Evolutionary conservation across 2,329 filamentous ascomycete species (phyloP), one percentile per base, ranked within the genome.

Genomic region (Neophaeococcomyces mojaviensis): DNA sequence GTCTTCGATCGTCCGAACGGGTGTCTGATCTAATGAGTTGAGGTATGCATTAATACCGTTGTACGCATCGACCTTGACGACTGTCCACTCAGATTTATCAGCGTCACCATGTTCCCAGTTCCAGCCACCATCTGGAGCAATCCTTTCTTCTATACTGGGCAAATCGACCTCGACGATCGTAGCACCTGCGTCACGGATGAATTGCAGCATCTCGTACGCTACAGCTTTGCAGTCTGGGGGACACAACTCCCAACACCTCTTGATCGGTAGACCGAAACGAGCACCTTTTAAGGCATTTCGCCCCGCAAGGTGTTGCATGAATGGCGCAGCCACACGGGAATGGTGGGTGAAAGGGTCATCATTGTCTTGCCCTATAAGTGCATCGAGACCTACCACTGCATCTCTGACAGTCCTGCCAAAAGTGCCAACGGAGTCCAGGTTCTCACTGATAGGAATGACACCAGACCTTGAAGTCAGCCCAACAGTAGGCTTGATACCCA

Each of bases 191-290:
- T 55, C 49, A 45, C 62, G 39, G 18, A 73, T 61, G 8, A 66
- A 46, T 0, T 60, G 49, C n/a, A 72, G 55, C 9, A 58, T 8
- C 58, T 47, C 10, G 10, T 65, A 55, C 3, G 72, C 62, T 1
- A 61, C 60, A 0, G 52, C 39, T 40, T 63, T 59, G 42, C 71
- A 66, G 13, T 66, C 64, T 12, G 50, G 44, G 32, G 67, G 63
- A 0, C 69, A 66, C 32, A 64, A 59, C 0, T 64, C 39, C 70
- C 69, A 73, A 55, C 73, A 72, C 46, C 62, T 65, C 22, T 62
- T 55, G 64, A 68, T 70, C 0, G 71, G 51, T 6, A 55, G 39
- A 6, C 53, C 53, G 37, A 55, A 55, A n/a, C 28, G 47, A 28
- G 53, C 51, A 1, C 53, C 51, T 48, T 55, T 52, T 8, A 55